Evolutionary conservation across 208 protist genomes (phyloP).

Genomic region (Acanthamoeba lenticulata): DNA sequence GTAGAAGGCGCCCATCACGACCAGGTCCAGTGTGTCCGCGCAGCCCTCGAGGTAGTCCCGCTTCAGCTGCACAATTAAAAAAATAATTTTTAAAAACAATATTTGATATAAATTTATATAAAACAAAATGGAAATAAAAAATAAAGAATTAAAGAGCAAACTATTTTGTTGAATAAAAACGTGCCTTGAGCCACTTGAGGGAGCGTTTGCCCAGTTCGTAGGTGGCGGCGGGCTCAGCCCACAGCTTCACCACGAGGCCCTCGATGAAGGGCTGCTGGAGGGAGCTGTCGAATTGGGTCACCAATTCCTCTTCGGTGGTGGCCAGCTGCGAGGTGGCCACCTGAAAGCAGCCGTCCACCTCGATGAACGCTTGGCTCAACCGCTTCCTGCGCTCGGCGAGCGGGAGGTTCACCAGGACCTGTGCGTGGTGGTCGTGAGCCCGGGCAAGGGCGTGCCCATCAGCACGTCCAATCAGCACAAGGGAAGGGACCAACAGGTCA

Average conservation of each 20-base stretch:
- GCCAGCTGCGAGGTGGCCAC: slow-evolving; percentile 91
- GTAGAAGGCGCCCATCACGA: slow-evolving; percentile 97
- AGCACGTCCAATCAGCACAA: no score
- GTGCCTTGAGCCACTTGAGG: slow-evolving; percentile 97
- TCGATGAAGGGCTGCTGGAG: slow-evolving; percentile 88
- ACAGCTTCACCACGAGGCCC: slow-evolving; percentile 99
- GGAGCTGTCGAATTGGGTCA: slow-evolving; percentile 93
- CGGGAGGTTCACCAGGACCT: slow-evolving; percentile 89
- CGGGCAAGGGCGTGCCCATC: no score
- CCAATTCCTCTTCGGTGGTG: slow-evolving; percentile 93
- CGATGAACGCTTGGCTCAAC: slow-evolving; percentile 88
- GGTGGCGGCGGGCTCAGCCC: slow-evolving; percentile 89
- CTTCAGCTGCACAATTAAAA: no score
- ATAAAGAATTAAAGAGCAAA: not conserved
- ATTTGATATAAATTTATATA: not conserved
- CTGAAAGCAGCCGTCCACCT: slow-evolving; percentile 86
- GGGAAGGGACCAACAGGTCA: no score
- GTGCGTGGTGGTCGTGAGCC: no score
- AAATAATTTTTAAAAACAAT: no score
- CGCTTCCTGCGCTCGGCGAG: slow-evolving; percentile 90
- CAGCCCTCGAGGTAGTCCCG: slow-evolving; percentile 99
- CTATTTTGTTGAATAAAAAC: not conserved
- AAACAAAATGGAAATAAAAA: not conserved
- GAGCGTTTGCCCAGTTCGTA: slow-evolving; percentile 98
- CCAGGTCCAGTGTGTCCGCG: slow-evolving; percentile 98